Conservation (phyloP, 441 rosid species). For the Populus trichocarpa region DNA sequence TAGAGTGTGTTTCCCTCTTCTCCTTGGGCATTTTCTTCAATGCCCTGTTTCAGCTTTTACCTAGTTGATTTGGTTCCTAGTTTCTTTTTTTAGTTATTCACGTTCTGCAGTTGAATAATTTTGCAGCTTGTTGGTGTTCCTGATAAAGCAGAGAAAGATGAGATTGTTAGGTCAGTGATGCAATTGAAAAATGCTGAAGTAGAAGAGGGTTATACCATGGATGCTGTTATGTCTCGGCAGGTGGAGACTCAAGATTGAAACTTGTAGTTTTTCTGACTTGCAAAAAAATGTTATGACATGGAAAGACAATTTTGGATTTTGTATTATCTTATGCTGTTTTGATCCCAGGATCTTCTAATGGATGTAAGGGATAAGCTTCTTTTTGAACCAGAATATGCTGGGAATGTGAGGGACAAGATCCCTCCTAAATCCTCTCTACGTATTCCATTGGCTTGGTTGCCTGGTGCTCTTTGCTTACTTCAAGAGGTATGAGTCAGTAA, state of each 20-base stretch:
- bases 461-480: conserved; percentile 88
- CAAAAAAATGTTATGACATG: not conserved
- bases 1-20: not conserved
- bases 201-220: conserved; percentile 91
- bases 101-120: conserved; percentile 3
- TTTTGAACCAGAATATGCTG: conserved; percentile 94
- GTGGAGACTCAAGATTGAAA: conserved; percentile 33
- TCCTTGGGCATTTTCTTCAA: not conserved
- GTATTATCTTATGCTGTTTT: conserved; percentile 3
- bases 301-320: not conserved
- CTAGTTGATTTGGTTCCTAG: not conserved
- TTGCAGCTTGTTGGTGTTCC: conserved; percentile 74
- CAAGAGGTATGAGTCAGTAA: conserved; percentile 64
- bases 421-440: conserved; percentile 71
- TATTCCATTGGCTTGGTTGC: conserved; percentile 86
- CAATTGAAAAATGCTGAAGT: conserved; percentile 65
- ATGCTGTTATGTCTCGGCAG: conserved; percentile 70
- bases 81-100: not conserved
- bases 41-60: not conserved
- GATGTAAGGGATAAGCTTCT: conserved; percentile 93
- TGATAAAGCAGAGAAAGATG: conserved; percentile 85
- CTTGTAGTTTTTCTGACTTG: not conserved
- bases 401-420: conserved; percentile 65
- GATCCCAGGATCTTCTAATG: conserved; percentile 72
- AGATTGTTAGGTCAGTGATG: conserved; percentile 78